These are phyloP conservation scores for Spergularia azorica DNA, from an alignment of 179 eudicot genomes.

Conservation along the genomic window DNA sequence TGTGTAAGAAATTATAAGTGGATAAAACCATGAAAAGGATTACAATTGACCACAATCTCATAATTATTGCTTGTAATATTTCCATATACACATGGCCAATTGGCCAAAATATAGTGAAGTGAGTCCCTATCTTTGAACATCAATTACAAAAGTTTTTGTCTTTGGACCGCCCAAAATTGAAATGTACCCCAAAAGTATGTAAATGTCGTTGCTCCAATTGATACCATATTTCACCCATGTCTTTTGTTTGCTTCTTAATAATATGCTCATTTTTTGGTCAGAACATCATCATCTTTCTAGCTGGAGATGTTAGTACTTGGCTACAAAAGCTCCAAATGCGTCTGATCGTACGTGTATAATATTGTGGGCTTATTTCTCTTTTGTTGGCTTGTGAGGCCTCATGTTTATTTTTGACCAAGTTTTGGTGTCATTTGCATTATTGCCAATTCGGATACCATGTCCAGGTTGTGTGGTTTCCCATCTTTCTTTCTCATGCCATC, in stretches of 20 bases:
- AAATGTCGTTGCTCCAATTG: slow-evolving; percentile 24
- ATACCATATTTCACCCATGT: neutral
- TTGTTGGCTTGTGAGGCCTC: slow-evolving; percentile 21
- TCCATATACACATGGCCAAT: too few species aligned
- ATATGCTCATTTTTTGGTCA: neutral
- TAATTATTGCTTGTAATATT: neutral
- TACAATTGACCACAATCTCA: neutral
- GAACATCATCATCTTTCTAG: neutral
- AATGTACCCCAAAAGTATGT: slow-evolving; percentile 31
- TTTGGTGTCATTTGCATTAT: neutral
- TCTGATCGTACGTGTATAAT: neutral
- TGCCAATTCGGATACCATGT: slow-evolving; percentile 24
- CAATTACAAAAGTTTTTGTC: slow-evolving; percentile 5
- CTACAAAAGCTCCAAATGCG: slow-evolving; percentile 21
- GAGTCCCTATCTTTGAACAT: slow-evolving; percentile 19
- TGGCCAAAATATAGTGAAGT: neutral
- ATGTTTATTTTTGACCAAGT: slow-evolving; percentile 20
- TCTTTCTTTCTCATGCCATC: too few species aligned
- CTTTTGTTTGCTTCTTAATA: slow-evolving; percentile 11
- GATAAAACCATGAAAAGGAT: neutral
- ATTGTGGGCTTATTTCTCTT: neutral
- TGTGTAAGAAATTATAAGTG: too few species aligned
- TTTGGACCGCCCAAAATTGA: slow-evolving; percentile 35
- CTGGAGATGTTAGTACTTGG: slow-evolving; percentile 20
- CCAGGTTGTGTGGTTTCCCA: neutral